Percentiles rank a stretch among this genome's conserved stretches.
Evolutionary conservation across 345 rosid species (phyloP).

Genomic region (Clarkia xantiana): DNA sequence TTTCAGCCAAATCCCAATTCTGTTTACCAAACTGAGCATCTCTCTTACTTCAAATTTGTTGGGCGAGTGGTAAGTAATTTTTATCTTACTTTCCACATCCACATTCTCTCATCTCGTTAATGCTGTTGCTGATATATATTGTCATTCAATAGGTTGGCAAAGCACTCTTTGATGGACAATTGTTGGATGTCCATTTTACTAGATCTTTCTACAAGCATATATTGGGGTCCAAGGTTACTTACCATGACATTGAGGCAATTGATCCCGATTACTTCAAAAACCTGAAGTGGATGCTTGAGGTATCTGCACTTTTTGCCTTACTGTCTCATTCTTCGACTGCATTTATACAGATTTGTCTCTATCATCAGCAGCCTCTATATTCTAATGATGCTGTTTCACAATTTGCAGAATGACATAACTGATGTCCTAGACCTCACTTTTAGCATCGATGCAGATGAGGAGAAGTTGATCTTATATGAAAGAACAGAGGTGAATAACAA

Average conservation of each 20-base stretch:
- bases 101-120: neutral
- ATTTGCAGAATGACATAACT: conserved; percentile 70
- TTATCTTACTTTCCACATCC: neutral
- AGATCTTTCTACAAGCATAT: conserved; percentile 98
- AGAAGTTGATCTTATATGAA: conserved; percentile 74
- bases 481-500: conserved; percentile 38
- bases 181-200: conserved; percentile 92
- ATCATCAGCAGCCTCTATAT: neutral
- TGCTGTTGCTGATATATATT: conserved; percentile 7
- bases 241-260: conserved; percentile 93
- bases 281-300: conserved; percentile 99
- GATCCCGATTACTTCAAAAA: conserved; percentile 83
- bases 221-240: conserved; percentile 76
- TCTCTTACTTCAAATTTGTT: conserved; percentile 96
- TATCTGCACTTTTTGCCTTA: conserved; percentile 10
- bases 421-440: conserved; percentile 79
- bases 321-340: neutral
- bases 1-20: conserved; percentile 99
- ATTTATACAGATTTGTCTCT: neutral
- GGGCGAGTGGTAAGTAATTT: conserved; percentile 77
- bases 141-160: conserved; percentile 64
- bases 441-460: conserved; percentile 97
- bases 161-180: conserved; percentile 91
- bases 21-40: conserved; percentile 91
- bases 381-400: conserved; percentile 1